Evolutionary conservation across 768 basidiomycete genomes (phyloP), one percentile per base, ranked within the genome.

Genomic region (Hortiboletus flavorubellus): DNA sequence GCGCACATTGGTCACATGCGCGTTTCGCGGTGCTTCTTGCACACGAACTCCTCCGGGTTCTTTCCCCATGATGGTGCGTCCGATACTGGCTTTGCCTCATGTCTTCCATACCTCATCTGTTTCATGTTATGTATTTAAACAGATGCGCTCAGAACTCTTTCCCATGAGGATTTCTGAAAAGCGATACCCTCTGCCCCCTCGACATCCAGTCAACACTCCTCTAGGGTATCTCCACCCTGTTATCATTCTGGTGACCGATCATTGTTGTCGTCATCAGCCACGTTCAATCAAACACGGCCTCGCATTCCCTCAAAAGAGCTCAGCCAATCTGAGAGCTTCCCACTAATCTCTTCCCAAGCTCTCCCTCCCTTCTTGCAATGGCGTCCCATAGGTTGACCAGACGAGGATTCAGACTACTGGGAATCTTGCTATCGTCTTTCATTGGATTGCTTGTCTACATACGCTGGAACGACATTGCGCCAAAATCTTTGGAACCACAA

Each of bases 381-480:
- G 10, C 53, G 44, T 63, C 60, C 34, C 58, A 51, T 43, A 16
- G 56, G 12, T 26, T 71, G 21, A 61, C 69, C 16, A 70, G 51
- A 48, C 69, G 68, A 54, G 65, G 65, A 10, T n/a, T 46, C 57
- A 62, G 51, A 26, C 33, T 59, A 33, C 9, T 71, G 2, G 38
- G 40, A 9, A 26, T 63, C 30, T 12, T 57, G 30, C 29, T 59
- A 6, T 46, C 56, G 23, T 48, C 48, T 38, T 35, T n/a, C n/a
- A n/a, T 59, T 18, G 60, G 41, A n/a, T 47, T 65, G 12, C 35
- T 68, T n/a, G 2, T 55, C 23, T 55, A 55, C 51, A n/a, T 53
- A 34, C 52, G 50, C 29, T 55, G 55, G 58, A 53, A 51, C 23
- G 39, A 56, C 11, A 15, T 56, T 8, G 23, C 8, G 3, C 49